Percentiles rank a stretch among this genome's conserved stretches.
Evolutionary conservation across 768 basidiomycete species (phyloP).

Genomic region (Leccinum sublutescens): DNA sequence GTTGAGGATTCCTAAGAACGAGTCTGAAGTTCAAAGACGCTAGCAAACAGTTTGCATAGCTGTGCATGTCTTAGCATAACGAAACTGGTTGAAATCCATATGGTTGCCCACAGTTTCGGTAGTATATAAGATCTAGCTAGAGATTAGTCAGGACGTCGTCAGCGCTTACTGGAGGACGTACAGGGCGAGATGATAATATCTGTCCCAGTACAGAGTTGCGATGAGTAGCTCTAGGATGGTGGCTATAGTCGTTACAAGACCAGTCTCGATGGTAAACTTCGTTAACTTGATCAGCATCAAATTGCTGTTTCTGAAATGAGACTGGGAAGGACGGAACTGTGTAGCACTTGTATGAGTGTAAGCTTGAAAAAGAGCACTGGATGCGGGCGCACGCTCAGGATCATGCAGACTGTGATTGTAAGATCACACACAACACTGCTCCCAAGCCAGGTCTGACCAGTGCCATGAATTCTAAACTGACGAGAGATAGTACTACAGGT

Average conservation of each 20-base stretch:
- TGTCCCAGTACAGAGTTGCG: too few species aligned
- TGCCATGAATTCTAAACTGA: not conserved
- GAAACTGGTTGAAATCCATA: too few species aligned
- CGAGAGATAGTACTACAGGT: not conserved
- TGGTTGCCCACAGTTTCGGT: slow-evolving; percentile 7
- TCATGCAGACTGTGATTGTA: slow-evolving; percentile 21
- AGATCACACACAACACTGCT: slow-evolving; percentile 18
- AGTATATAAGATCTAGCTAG: not conserved
- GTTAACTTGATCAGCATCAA: slow-evolving; percentile 4
- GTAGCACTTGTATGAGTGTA: not conserved
- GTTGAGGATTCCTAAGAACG: not conserved
- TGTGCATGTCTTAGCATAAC: not conserved
- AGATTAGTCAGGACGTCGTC: not conserved
- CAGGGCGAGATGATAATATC: slow-evolving; percentile 9
- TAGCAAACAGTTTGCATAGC: slow-evolving; percentile 10
- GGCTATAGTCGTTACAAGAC: slow-evolving; percentile 13
- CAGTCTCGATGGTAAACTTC: slow-evolving; percentile 15
- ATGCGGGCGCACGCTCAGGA: not conserved
- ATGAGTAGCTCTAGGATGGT: slow-evolving; percentile 7
- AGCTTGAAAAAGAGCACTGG: not conserved
- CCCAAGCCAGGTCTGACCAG: slow-evolving; percentile 21
- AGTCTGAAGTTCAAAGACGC: slow-evolving; percentile 11
- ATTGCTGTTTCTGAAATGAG: not conserved
- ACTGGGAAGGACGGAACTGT: not conserved
- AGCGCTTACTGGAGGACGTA: not conserved